Base-by-base conservation (phyloP, 2,329 filamentous ascomycete genomes). In the Emergomyces pasteurianus region DNA sequence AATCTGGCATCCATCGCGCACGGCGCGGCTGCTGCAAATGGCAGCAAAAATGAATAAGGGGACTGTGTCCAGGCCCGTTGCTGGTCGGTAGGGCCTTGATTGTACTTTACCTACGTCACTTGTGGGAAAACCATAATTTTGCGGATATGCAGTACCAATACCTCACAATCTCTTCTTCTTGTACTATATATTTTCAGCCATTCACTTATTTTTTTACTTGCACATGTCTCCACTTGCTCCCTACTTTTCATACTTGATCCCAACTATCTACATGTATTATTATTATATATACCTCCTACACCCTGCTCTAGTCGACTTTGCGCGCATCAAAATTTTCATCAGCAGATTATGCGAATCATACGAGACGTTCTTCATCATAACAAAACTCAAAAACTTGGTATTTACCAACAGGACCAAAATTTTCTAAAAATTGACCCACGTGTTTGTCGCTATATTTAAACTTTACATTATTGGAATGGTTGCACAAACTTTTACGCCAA, bases 1-100 rank as follows among this genome's bases (percentile, higher is more conserved):
- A 47, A 75, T 95, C 60, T 89, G 88, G 76, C 80, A 92, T 59
- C 89, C 90, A 1, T 84, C 80, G 65, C 78, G 84, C 36, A 85
- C 85, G 1, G 74, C 87, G 57, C 80, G 78, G 59, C 70, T 89
- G 63, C 75, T 91, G 58, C 73, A 76, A 64, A 72, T 75, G 69
- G 73, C 73, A n/a, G 67, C 65, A n/a, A 76, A 75, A 63, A 70
- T 69, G 53, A 71, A 67, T 49, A 63, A 67, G n/a, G 52, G 34
- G 5, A n/a, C 36, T 26, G 38, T 40, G 18, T 18, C 54, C 7
- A 57, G n/a, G 54, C 23, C 40, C 34, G 54, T 38, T 43, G 23
- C 36, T 31, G 18, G 38, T 12, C n/a, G 23, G 26, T 56, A 56
- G 23, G 46, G 12, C 21, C 7, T 21, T 10, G 10, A 23, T 10